A percentile compares a stretch with the other conserved stretches of the same genome.
phyloP scores from a whole-genome alignment of 1,139 yeast genomes.

The Nakaseomyces sp. region DNA sequence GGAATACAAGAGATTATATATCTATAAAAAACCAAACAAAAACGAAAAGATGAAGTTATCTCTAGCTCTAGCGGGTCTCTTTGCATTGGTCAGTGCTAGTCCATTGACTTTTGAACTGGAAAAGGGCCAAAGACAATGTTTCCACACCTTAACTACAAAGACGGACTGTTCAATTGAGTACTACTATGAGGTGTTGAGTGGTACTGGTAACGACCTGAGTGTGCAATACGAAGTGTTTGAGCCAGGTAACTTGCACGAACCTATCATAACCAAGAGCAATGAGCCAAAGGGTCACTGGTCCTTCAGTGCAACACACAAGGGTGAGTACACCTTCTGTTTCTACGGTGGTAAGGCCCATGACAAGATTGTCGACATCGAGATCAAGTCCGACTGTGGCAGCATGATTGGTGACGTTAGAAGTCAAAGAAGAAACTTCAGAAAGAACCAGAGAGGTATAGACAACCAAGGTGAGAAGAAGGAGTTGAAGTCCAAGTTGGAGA shows the following conservation, averaged over 20 bases:
- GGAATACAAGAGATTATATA: no score
- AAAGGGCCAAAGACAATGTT: constrained; percentile 75
- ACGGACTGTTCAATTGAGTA: constrained; percentile 61
- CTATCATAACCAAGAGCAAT: constrained; percentile 50
- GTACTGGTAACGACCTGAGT: constrained; percentile 64
- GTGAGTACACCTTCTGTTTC: constrained; percentile 93
- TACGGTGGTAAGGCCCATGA: constrained; percentile 81
- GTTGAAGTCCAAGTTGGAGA: constrained; percentile 51
- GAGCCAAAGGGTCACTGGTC: constrained; percentile 82
- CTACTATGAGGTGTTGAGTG: constrained; percentile 87
- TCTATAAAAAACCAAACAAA: not conserved
- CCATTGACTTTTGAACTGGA: constrained; percentile 70
- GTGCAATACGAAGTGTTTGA: constrained; percentile 67
- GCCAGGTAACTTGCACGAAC: constrained; percentile 46
- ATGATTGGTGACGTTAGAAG: constrained; percentile 62
- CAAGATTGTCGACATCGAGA: constrained; percentile 83
- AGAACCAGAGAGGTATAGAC: constrained; percentile 14
- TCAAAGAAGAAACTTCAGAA: constrained; percentile 44
- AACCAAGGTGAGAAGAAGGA: constrained; percentile 11
- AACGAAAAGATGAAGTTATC: not conserved
- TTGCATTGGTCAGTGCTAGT: constrained; percentile 1
- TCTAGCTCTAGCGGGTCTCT: not conserved
- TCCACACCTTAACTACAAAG: constrained; percentile 61
- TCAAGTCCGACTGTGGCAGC: constrained; percentile 36
- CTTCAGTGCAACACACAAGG: constrained; percentile 56